Evolutionary conservation across 257 asterid species (phyloP).

Genomic region (Cruciata laevipes): DNA sequence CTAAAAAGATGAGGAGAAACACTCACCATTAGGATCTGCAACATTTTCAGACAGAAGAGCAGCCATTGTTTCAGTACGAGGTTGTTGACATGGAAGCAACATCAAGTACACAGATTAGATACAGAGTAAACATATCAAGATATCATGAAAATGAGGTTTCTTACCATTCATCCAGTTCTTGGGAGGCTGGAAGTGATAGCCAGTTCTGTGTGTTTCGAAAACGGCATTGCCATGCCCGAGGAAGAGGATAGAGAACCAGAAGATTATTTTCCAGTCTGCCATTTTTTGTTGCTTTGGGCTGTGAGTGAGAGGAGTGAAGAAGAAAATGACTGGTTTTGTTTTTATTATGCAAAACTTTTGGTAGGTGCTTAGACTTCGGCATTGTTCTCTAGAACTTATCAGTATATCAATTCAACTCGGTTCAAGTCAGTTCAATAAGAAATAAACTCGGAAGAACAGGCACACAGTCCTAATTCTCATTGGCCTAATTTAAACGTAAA

Average conservation of each 20-base stretch:
- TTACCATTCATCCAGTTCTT: constrained; percentile 40
- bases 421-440: too few species aligned
- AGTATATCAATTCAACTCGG: too few species aligned
- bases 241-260: neutral
- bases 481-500: too few species aligned
- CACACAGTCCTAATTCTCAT: too few species aligned
- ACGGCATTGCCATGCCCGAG: constrained; percentile 10
- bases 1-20: neutral
- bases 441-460: too few species aligned
- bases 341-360: too few species aligned
- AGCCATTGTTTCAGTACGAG: neutral
- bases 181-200: constrained; percentile 36
- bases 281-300: neutral
- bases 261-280: constrained; percentile 10
- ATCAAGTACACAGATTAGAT: neutral
- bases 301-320: neutral
- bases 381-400: too few species aligned
- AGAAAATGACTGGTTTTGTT: neutral
- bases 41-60: neutral
- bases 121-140: neutral
- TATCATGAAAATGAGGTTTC: neutral
- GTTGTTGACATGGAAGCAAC: neutral
- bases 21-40: constrained; percentile 7
- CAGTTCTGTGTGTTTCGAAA: constrained; percentile 20
- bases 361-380: too few species aligned